Evolutionary conservation across 495 filamentous ascomycete genomes (phyloP), one percentile per base, ranked within the genome.

Genomic region (Cairneyella variabilis): DNA sequence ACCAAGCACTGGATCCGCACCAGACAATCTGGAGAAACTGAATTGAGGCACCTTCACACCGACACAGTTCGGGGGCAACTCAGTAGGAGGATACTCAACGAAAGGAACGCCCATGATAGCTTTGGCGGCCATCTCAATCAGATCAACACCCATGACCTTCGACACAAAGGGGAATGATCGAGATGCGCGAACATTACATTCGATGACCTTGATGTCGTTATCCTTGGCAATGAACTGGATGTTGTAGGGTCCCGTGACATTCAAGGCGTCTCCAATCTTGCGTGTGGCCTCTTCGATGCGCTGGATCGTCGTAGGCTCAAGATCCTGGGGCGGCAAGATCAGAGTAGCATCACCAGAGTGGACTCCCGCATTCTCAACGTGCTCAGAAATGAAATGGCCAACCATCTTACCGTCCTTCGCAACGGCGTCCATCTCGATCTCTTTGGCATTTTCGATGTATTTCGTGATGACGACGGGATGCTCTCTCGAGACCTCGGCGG

Each of bases 191-290:
- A 97, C 93, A 64, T 98, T 98, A 71, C 93, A 98, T 71, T 98
- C 93, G 57, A 98, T 98, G 56, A 98, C 93, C 77, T 97, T 98
- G 73, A 98, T 97, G 60, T 97, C 93, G 64, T 97, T 97, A 69
- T 97, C 90, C 75, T 98, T 98, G 47, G 93, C 93, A 61, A 98
- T 98, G 73, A 98, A 98, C 69, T 98, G 93, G 56, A 98, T 98
- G 72, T 98, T 98, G 79, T 85, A 96, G 18, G 93, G 93, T 39
- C 93, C 93, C 36, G 93, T 97, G 42, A 98, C 86, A 62, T 97
- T 96, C 20, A 98, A 82, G 23, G 95, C 93, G 58, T 88, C 84
- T 51, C 87, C 93, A 49, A 98, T 98, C 79, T 96, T 96, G 51
- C 88, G 77, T 8, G 93, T 98, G 11, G 93, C 93, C 63, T 96